Base-by-base conservation (phyloP, 768 basidiomycete species). In the Leccinum disarticulatum region DNA sequence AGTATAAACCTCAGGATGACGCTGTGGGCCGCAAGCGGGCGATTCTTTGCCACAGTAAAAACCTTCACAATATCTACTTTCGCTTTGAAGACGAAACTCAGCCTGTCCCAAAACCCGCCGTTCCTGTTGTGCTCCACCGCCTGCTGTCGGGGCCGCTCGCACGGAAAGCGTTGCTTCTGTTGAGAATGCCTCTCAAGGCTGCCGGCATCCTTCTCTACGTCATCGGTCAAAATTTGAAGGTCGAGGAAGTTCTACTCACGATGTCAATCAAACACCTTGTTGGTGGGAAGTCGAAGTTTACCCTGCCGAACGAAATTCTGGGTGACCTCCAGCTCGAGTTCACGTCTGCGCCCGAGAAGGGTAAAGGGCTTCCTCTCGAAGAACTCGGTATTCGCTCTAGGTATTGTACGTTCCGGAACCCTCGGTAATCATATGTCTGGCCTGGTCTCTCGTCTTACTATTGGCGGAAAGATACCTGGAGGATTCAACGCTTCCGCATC, bases 261-360 rank as follows among this genome's bases (percentile, higher is more conserved):
- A 99, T 98, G 76, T 90, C 94, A 1, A 95, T 99, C 81, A 98
- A 99, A 76, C 96, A 99, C 68, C 89, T 99, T 56, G 95, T 97
- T 50, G 94, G 94, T 30, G 97, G 97, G 64, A 99, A 99, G 77
- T 98, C 30, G 30, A 31, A 31, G 30, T 31, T 96, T 17, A 99
- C 97, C 0, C 81, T 99, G 60, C 97, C 98, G 77, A 99, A 99
- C 73, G 97, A 99, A 74, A 98, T 99, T 63, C 79, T 99, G 48
- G 96, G 96, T 50, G 97, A 98, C 71, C 82, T 99, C 41, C 95
- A 97, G 70, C 85, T 93, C 67, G 97, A 99, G 73, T 99, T 99
- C 73, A 68, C 87, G 4, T 91, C 93, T 8, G 93, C 96, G 1
- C 97, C 97, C 0, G 97, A 99, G 79, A 99, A 98, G 79, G 95